These are phyloP conservation scores for Durio zibethinus DNA, from an alignment of 345 rosid species.

Conservation along the genomic window DNA sequence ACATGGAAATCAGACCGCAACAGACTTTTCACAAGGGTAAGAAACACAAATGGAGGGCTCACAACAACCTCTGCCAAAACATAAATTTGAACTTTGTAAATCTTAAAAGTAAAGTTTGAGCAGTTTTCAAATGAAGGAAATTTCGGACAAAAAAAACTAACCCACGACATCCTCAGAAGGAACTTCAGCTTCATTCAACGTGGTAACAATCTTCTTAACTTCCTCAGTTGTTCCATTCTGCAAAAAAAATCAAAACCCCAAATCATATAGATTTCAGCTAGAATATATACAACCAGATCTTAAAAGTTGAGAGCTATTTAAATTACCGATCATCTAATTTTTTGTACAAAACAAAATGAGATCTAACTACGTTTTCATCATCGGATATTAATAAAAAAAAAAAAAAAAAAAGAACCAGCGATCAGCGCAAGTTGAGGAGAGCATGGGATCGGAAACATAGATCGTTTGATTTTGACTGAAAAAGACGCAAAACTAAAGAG, in stretches of 20 bases:
- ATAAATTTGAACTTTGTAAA: not conserved
- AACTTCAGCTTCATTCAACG: conserved; percentile 61
- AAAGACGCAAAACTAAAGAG: not conserved
- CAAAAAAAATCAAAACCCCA: conserved; percentile 4
- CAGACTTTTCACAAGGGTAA: conserved; percentile 40
- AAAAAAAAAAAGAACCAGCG: too few relatives aligned
- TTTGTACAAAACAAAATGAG: not conserved
- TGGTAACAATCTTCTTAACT: conserved; percentile 61
- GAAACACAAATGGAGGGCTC: conserved; percentile 72
- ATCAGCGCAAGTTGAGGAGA: not conserved
- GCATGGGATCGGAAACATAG: not conserved
- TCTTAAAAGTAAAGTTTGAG: not conserved
- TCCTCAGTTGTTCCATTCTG: conserved; percentile 73
- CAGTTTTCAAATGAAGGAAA: not conserved
- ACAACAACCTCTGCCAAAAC: conserved; percentile 59
- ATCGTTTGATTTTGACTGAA: not conserved
- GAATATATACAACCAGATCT: not conserved
- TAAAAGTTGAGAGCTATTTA: not conserved
- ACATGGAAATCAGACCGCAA: conserved; percentile 57
- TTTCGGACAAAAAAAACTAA: conserved; percentile 14
- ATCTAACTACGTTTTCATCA: not conserved
- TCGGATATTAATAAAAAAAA: not conserved
- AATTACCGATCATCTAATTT: not conserved
- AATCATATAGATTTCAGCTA: not conserved
- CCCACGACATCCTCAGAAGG: conserved; percentile 67